Evolutionary conservation across 2,329 filamentous ascomycete genomes (phyloP).

Genomic region (Exophiala mesophila): DNA sequence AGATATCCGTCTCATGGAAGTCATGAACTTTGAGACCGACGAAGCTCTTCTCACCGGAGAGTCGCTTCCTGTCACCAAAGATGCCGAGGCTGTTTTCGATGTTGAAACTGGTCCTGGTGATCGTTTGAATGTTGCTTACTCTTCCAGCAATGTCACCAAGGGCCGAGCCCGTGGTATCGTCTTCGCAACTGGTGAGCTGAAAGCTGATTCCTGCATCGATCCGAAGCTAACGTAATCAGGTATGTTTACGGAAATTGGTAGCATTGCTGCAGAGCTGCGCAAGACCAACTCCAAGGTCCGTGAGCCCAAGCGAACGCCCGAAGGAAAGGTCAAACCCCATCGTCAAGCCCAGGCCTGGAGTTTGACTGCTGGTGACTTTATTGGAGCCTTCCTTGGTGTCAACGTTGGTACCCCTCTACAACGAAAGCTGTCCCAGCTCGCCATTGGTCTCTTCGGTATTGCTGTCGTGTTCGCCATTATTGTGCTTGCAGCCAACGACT

Average conservation of each 20-base stretch:
- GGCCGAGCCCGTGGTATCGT: conserved; percentile 58
- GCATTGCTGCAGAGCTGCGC: conserved; percentile 60
- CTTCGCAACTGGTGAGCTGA: conserved; percentile 48
- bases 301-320: conserved; percentile 48
- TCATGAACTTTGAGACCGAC: conserved; percentile 55
- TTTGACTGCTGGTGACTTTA: conserved; percentile 52
- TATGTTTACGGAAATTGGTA: conserved; percentile 47
- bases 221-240: conserved; percentile 30
- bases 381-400: conserved; percentile 62
- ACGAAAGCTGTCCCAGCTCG: conserved; percentile 63
- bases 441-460: conserved; percentile 60
- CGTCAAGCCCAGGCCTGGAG: conserved; percentile 50
- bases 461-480: conserved; percentile 66
- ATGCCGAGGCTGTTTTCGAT: conserved; percentile 45
- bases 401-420: conserved; percentile 66
- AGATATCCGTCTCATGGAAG: conserved; percentile 46
- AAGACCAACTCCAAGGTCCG: conserved; percentile 52
- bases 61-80: conserved; percentile 54
- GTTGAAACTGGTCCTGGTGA: conserved; percentile 55
- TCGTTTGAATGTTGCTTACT: conserved; percentile 58
- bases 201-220: neutral
- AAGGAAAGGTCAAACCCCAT: conserved; percentile 48
- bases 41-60: conserved; percentile 60
- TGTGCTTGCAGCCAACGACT: conserved; percentile 60
- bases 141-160: conserved; percentile 58